These are phyloP conservation scores for Globisporangium spinosum DNA, from an alignment of 352 stramenopile genomes.

Conservation along the genomic window DNA sequence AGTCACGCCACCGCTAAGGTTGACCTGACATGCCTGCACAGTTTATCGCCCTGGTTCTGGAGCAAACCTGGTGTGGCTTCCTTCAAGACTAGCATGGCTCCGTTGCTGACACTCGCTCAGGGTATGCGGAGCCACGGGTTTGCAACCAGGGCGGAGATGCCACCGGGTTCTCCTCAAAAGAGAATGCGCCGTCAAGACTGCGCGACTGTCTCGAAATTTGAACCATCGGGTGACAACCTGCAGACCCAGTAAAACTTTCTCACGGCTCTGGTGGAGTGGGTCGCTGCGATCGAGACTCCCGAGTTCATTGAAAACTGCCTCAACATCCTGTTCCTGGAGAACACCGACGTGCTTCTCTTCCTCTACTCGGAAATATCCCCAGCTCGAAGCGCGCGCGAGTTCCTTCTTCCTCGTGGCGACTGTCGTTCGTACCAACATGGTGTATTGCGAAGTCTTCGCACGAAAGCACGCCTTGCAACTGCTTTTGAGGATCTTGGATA, in stretches of 20 bases:
- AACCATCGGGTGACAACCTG: not conserved
- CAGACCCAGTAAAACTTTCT: constrained; percentile 26
- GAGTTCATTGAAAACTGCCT: constrained; percentile 31
- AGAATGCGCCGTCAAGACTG: not conserved
- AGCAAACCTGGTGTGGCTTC: constrained; percentile 21
- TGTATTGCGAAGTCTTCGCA: constrained; percentile 30
- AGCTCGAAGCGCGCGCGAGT: constrained; percentile 12
- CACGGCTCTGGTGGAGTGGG: constrained; percentile 26
- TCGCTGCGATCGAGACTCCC: constrained; percentile 27
- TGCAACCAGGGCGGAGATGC: not conserved
- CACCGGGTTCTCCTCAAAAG: not conserved
- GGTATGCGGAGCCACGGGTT: constrained; percentile 19
- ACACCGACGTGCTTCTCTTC: constrained; percentile 25
- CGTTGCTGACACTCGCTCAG: constrained; percentile 21
- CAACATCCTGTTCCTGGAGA: constrained; percentile 32
- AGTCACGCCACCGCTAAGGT: not conserved
- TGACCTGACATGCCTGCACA: constrained; percentile 23
- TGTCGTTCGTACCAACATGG: constrained; percentile 23
- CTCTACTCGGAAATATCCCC: constrained; percentile 22
- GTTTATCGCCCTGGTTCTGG: constrained; percentile 33
- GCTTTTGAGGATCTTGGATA: constrained; percentile 14
- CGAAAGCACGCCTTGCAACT: constrained; percentile 22
- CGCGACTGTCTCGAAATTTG: not conserved
- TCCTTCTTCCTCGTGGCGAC: constrained; percentile 29
- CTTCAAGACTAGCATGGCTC: constrained; percentile 22